These are phyloP conservation scores for Balamuthia mandrillaris DNA, from an alignment of 208 protist species.

Conservation along the genomic window DNA sequence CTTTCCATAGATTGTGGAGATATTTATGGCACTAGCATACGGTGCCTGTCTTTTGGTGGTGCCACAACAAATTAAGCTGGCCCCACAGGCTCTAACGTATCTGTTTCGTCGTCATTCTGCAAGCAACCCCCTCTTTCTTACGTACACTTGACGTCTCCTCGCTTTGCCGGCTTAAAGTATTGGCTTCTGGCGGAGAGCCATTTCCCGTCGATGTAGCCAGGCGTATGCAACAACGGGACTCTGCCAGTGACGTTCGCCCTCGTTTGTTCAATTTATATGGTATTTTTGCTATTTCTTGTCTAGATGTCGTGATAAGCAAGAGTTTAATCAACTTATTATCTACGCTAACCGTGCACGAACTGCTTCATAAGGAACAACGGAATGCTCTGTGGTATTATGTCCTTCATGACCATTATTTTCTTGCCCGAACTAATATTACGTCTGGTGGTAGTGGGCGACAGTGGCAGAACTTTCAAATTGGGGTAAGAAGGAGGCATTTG, in stretches of 20 bases:
- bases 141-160: background rate
- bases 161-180: background rate
- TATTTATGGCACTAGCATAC: background rate
- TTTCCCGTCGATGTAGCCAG: background rate
- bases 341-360: too few relatives aligned
- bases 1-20: background rate
- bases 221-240: background rate
- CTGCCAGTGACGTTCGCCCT: background rate
- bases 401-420: background rate
- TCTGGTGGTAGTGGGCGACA: background rate
- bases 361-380: too few relatives aligned
- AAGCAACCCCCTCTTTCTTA: background rate
- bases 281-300: background rate
- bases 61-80: background rate
- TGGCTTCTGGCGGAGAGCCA: background rate
- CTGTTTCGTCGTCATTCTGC: background rate
- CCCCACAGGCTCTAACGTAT: background rate
- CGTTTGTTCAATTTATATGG: background rate
- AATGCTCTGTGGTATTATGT: background rate
- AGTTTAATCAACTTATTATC: too few relatives aligned
- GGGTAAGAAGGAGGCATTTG: background rate
- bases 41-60: background rate
- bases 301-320: too few relatives aligned
- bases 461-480: background rate
- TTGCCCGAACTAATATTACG: too few relatives aligned